phyloP scores from a whole-genome alignment of 352 stramenopile species.

The Elongisporangium undulatum region DNA sequence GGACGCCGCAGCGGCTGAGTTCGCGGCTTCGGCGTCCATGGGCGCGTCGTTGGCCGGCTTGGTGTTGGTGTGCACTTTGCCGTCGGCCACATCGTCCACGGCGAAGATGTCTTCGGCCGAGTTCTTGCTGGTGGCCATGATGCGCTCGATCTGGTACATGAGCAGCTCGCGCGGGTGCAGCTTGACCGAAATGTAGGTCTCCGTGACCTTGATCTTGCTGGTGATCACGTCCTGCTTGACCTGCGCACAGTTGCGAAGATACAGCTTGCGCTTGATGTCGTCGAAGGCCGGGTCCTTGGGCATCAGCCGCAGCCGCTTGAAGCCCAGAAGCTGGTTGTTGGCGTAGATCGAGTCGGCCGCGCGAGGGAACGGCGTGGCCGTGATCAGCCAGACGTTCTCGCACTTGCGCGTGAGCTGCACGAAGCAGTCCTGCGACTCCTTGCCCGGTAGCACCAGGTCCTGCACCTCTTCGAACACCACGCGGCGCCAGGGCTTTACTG shows the following conservation, averaged over 20 bases:
- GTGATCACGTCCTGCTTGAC: conserved; percentile 81
- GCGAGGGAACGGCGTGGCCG: conserved; percentile 76
- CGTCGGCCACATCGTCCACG: conserved; percentile 33
- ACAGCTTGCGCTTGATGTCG: conserved; percentile 85
- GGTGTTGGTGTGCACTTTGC: conserved; percentile 10
- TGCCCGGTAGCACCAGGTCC: conserved; percentile 73
- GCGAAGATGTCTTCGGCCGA: conserved; percentile 28
- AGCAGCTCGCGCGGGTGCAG: conserved; percentile 68
- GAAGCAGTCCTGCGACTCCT: conserved; percentile 74
- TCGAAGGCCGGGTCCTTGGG: conserved; percentile 77
- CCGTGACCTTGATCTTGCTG: conserved; percentile 63
- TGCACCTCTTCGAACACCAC: conserved; percentile 88
- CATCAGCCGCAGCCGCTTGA: conserved; percentile 64
- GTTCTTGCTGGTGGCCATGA: conserved; percentile 31
- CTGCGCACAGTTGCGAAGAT: conserved; percentile 80
- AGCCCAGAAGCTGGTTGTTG: conserved; percentile 87
- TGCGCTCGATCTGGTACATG: conserved; percentile 65
- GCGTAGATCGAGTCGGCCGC: conserved; percentile 80
- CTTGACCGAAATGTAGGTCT: conserved; percentile 69
- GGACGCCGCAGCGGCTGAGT: conserved; percentile 13
- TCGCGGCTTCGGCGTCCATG: background rate
- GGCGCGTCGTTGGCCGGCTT: background rate
- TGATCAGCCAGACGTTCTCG: conserved; percentile 85
- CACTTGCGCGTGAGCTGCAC: conserved; percentile 74
- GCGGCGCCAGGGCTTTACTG: conserved; percentile 61